phyloP scores from a whole-genome alignment of 2,329 filamentous ascomycete genomes.

The Pseudomassariella vexata region DNA sequence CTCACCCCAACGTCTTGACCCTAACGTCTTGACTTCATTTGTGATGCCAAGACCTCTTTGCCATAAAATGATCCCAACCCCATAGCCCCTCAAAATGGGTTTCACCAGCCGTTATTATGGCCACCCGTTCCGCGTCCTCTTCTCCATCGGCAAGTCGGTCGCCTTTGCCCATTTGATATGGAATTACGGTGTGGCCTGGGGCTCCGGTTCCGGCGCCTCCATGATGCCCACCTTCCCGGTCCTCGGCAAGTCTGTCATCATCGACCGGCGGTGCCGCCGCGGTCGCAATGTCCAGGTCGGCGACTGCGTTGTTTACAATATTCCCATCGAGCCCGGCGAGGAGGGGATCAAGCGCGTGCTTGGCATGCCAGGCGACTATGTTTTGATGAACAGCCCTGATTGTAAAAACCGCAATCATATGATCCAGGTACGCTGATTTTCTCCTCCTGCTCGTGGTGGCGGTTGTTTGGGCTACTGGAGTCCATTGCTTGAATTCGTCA shows the following conservation, averaged over 20 bases:
- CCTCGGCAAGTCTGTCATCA: constrained; percentile 61
- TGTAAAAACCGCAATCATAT: constrained; percentile 42
- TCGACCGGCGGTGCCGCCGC: constrained; percentile 60
- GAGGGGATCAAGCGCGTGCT: constrained; percentile 74
- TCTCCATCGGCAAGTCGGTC: constrained; percentile 40
- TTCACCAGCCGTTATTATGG: constrained; percentile 18
- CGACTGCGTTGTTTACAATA: constrained; percentile 74
- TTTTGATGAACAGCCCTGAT: constrained; percentile 58
- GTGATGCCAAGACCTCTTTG: too few relatives aligned
- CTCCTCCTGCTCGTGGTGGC: too few relatives aligned
- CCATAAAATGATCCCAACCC: too few relatives aligned
- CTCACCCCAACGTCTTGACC: too few relatives aligned
- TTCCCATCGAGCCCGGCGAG: constrained; percentile 58
- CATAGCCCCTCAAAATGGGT: too few relatives aligned
- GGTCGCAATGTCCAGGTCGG: constrained; percentile 67
- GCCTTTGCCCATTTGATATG: constrained; percentile 43
- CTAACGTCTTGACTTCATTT: too few relatives aligned
- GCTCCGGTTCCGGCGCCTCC: constrained; percentile 63
- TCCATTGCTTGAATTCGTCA: too few relatives aligned
- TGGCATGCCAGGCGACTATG: constrained; percentile 72
- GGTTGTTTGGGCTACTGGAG: too few relatives aligned
- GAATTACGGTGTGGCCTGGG: constrained; percentile 58
- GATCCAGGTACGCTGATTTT: constrained; percentile 63
- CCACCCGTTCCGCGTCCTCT: constrained; percentile 33
- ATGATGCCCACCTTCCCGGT: constrained; percentile 83